Evolutionary conservation across 768 basidiomycete genomes (phyloP).

Genomic region (Lyophyllum atratum): DNA sequence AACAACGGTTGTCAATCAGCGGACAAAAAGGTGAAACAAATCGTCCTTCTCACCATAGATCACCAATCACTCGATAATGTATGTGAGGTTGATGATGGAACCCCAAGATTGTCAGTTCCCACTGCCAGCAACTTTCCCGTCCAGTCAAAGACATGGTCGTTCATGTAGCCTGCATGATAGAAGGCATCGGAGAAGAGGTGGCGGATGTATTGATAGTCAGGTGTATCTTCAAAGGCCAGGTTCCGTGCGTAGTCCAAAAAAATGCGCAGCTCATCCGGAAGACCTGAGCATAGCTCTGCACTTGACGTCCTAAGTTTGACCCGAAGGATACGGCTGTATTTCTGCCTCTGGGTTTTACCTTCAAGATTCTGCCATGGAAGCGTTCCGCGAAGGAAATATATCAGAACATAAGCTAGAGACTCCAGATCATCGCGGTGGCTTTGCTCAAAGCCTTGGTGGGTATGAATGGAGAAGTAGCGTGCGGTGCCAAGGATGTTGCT

Average conservation of each 20-base stretch:
- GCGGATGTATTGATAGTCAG: not conserved
- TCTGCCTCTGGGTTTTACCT: not conserved
- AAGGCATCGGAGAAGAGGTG: not conserved
- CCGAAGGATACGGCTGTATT: not conserved
- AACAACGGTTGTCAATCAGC: too few relatives aligned
- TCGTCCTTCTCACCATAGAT: not conserved
- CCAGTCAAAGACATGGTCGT: not conserved
- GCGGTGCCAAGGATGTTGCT: not conserved
- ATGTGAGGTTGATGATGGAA: not conserved
- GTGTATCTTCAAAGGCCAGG: not conserved
- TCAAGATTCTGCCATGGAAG: constrained; percentile 57
- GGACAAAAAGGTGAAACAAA: too few relatives aligned
- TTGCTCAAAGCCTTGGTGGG: constrained; percentile 70
- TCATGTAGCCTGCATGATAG: not conserved
- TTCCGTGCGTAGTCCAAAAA: not conserved
- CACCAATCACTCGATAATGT: not conserved
- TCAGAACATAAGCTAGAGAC: constrained; percentile 80
- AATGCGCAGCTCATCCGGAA: not conserved
- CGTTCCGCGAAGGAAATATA: constrained; percentile 84
- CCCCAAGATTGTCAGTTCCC: not conserved
- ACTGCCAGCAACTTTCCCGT: not conserved
- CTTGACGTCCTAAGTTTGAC: constrained; percentile 44
- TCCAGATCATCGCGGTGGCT: constrained; percentile 80
- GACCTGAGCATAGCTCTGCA: not conserved
- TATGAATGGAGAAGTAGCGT: not conserved